Conservation (phyloP, 192 early-diverging fungal genomes). For the Martensiomyces pterosporus region DNA sequence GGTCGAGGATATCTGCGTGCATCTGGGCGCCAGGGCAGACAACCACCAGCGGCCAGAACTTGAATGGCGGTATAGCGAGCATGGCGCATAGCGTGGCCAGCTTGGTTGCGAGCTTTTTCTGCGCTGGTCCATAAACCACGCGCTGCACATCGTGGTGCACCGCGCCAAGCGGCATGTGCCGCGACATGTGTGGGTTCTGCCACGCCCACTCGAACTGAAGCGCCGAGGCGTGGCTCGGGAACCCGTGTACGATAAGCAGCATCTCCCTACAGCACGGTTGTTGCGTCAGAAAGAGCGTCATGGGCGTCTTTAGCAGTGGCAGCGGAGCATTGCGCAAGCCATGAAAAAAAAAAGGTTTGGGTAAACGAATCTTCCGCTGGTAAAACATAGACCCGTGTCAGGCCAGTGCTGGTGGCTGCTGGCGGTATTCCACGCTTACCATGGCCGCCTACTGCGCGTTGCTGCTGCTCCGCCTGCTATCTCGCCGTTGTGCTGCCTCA, state of each 20-base stretch:
- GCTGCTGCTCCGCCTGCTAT: constrained; percentile 32
- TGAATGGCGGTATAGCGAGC: constrained; percentile 34
- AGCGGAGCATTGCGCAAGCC: background rate
- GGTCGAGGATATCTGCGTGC: constrained; percentile 8
- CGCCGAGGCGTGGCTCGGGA: constrained; percentile 39
- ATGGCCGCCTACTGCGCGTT: constrained; percentile 33
- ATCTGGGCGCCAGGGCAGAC: constrained; percentile 15
- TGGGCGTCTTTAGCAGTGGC: background rate
- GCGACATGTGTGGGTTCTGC: constrained; percentile 47
- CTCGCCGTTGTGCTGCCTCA: constrained; percentile 52
- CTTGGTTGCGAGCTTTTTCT: constrained; percentile 40
- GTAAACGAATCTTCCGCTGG: too few species aligned
- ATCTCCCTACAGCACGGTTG: constrained; percentile 38
- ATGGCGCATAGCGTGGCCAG: constrained; percentile 30
- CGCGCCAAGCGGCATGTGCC: constrained; percentile 20
- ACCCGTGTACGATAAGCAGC: constrained; percentile 39
- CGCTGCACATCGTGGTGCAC: constrained; percentile 21
- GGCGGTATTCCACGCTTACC: constrained; percentile 12
- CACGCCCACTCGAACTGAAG: constrained; percentile 52
- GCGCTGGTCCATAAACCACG: constrained; percentile 26
- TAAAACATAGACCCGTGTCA: too few species aligned
- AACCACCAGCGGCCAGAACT: constrained; percentile 35
- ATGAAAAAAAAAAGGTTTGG: background rate
- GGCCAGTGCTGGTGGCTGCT: too few species aligned
- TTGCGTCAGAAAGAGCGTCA: background rate